These are phyloP conservation scores for Colletotrichum lupini DNA, from an alignment of 2,329 filamentous ascomycete genomes.

Conservation along the genomic window DNA sequence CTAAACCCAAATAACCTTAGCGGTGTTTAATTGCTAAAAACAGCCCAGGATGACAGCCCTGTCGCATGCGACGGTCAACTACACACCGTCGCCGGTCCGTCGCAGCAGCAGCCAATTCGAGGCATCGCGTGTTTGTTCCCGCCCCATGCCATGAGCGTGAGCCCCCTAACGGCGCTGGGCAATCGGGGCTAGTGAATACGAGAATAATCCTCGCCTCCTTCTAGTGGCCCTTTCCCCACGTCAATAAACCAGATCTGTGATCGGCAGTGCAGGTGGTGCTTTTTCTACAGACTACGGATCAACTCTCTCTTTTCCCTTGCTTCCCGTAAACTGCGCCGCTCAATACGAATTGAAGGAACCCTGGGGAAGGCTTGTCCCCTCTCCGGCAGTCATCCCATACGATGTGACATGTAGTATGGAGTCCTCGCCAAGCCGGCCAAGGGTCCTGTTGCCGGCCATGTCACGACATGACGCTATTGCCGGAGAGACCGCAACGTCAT, in stretches of 20 bases:
- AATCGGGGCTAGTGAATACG: constrained; percentile 28
- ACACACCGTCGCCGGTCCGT: neutral
- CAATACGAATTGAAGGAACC: constrained; percentile 27
- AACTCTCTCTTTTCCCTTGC: neutral
- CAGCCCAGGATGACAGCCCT: constrained; percentile 18
- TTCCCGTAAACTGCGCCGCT: constrained; percentile 2
- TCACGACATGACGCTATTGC: constrained; percentile 56
- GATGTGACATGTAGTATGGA: constrained; percentile 30
- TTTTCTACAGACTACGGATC: neutral
- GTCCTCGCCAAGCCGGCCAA: constrained; percentile 14
- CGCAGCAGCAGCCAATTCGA: constrained; percentile 6
- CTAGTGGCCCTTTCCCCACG: constrained; percentile 19
- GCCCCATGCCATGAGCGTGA: neutral
- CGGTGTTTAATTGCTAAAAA: constrained; percentile 21
- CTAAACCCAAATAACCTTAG: constrained; percentile 4
- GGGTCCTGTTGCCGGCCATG: constrained; percentile 19
- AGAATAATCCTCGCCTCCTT: constrained; percentile 17
- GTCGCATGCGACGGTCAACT: neutral
- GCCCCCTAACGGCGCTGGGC: neutral
- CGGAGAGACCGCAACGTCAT: constrained; percentile 72
- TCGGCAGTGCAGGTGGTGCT: constrained; percentile 20
- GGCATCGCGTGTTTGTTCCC: neutral
- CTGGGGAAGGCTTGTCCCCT: constrained; percentile 6
- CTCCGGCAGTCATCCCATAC: constrained; percentile 25
- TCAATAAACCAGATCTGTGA: constrained; percentile 26